phyloP scores from a whole-genome alignment of 768 basidiomycete genomes.

The Leccinum olivaceopallidum region DNA sequence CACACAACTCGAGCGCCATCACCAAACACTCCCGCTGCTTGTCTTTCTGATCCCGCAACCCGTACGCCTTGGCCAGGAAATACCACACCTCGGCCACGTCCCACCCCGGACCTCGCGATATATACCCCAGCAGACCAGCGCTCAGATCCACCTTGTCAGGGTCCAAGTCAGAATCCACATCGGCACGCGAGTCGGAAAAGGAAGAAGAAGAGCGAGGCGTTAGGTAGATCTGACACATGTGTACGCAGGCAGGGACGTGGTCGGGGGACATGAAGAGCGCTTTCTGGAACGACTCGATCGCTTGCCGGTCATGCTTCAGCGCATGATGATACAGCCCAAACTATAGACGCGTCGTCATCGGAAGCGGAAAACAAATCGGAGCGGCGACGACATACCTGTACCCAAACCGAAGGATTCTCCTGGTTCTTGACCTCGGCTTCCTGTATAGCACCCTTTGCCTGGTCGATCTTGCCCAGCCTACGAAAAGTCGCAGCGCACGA shows the following conservation, averaged over 20 bases:
- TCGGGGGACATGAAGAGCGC: conserved; percentile 86
- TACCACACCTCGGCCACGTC: conserved; percentile 96
- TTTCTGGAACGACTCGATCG: conserved; percentile 79
- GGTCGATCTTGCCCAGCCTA: conserved; percentile 84
- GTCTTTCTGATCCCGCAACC: conserved; percentile 68
- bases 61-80: conserved; percentile 80
- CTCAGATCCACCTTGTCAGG: conserved; percentile 72
- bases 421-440: conserved; percentile 92
- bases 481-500: conserved; percentile 95
- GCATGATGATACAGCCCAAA: conserved; percentile 74
- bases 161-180: conserved; percentile 20
- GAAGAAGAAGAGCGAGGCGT: conserved; percentile 26
- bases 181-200: conserved; percentile 11
- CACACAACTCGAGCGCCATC: conserved; percentile 64
- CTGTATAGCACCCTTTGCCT: conserved; percentile 87
- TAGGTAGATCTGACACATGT: conserved; percentile 78
- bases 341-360: conserved; percentile 37
- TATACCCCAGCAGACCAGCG: conserved; percentile 72
- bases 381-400: conserved; percentile 64
- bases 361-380: background rate
- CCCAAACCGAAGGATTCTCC: conserved; percentile 88
- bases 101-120: conserved; percentile 84
- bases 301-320: conserved; percentile 55
- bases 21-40: conserved; percentile 74
- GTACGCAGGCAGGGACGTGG: conserved; percentile 74